Percentiles rank a stretch among this genome's conserved stretches.
Evolutionary conservation across 768 basidiomycete species (phyloP).

Genomic region (Termitomyces heimii): DNA sequence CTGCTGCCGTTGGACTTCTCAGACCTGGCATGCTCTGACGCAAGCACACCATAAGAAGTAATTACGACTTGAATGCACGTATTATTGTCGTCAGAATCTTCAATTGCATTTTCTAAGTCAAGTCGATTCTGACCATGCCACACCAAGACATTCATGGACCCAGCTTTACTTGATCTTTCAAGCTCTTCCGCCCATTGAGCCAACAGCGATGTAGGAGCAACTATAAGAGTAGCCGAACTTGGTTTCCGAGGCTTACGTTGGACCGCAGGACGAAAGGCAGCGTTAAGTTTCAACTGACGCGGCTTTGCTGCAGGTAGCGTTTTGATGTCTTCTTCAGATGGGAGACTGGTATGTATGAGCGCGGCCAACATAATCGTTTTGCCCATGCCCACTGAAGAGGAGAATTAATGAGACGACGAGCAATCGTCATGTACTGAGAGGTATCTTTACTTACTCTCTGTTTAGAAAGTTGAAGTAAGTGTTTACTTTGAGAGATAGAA

Average conservation of each 20-base stretch:
- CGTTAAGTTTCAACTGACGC: constrained; percentile 58
- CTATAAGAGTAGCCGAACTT: constrained; percentile 74
- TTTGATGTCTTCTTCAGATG: constrained; percentile 31
- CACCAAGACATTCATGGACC: constrained; percentile 57
- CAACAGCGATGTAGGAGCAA: constrained; percentile 87
- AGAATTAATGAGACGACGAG: constrained; percentile 2
- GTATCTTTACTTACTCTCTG: constrained; percentile 16
- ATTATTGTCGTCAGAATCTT: constrained; percentile 45
- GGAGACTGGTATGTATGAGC: constrained; percentile 75
- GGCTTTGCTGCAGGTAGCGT: constrained; percentile 28
- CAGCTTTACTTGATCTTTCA: constrained; percentile 72
- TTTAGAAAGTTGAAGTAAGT: neutral
- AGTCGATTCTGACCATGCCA: constrained; percentile 88
- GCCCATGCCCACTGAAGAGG: constrained; percentile 79
- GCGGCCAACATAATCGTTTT: constrained; percentile 93
- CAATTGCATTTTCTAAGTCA: constrained; percentile 57
- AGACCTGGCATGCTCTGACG: constrained; percentile 78
- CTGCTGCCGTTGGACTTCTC: constrained; percentile 41
- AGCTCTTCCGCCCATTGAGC: constrained; percentile 94
- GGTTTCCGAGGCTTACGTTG: constrained; percentile 23
- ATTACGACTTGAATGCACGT: constrained; percentile 72
- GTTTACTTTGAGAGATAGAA: neutral
- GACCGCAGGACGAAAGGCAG: constrained; percentile 47
- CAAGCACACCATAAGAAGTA: constrained; percentile 88
- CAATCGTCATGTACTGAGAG: neutral